Conservation (phyloP, 768 basidiomycete species). For the Porpolomopsis calyptriformis region DNA sequence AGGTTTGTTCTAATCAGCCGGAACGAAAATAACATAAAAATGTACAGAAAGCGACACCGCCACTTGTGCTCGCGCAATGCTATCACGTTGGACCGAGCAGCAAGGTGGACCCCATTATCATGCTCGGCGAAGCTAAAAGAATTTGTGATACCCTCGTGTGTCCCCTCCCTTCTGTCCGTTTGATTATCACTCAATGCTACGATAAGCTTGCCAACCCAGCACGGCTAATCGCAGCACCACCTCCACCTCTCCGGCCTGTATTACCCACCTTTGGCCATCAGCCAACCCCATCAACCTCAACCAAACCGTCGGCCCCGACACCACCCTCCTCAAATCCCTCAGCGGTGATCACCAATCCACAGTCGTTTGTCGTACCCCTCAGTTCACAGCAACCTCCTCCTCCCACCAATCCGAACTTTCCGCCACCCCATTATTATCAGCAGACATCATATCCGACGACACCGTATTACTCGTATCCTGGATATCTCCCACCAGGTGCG, state of each 20-base stretch:
- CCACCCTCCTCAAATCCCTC: conserved; percentile 21
- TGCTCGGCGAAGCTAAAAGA: conserved; percentile 68
- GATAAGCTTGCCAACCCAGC: conserved; percentile 63
- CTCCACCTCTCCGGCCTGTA: conserved; percentile 45
- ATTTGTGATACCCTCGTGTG: conserved; percentile 68
- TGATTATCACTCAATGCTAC: conserved; percentile 11
- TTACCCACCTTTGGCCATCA: conserved; percentile 32
- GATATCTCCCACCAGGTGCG: conserved; percentile 15
- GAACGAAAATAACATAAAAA: too few relatives aligned
- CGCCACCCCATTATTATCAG: conserved; percentile 13
- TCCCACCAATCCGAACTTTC: too few relatives aligned
- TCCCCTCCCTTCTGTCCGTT: conserved; percentile 7
- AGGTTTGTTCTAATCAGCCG: too few relatives aligned
- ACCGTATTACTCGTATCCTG: conserved; percentile 50
- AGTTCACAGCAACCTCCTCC: conserved; percentile 35
- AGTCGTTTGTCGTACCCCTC: conserved; percentile 63
- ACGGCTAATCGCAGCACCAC: conserved; percentile 55
- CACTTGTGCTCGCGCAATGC: conserved; percentile 68
- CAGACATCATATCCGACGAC: conserved; percentile 46
- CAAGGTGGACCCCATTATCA: conserved; percentile 62
- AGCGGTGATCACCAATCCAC: conserved; percentile 55
- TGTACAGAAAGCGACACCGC: conserved; percentile 48
- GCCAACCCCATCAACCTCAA: conserved; percentile 16
- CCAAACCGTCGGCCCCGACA: conserved; percentile 19
- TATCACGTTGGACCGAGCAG: conserved; percentile 62